Base-by-base conservation (phyloP, 345 rosid species). In the Arabis hirsuta region DNA sequence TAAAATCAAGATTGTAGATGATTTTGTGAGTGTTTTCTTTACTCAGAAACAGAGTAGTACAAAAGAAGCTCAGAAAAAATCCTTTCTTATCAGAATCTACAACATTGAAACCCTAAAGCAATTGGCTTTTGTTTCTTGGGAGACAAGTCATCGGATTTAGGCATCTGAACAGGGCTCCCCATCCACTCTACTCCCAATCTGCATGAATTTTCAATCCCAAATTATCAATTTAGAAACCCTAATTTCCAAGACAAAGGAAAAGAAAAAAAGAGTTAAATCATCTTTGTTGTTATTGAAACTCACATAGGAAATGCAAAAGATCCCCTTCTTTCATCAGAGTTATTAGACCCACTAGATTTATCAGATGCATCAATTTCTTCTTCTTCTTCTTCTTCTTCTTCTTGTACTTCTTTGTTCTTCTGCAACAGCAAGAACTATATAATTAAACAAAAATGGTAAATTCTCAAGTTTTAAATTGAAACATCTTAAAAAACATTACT, bases 261-360 rank as follows among this genome's bases (percentile, higher is more conserved):
- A 36, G 5, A 24, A 19, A 43, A 58, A 41, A 29, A 43, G 3
- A 0, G 0, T 11, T 9, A 27, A 27, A 55, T 22, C 36, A 0
- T 47, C 9, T 57, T 19, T 19, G 16, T 65, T 39, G 62, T 29
- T 13, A 27, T 20, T 55, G 46, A 7, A 66, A 69, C 90, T 82
- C 73, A 91, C 92, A 78, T 78, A 3, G 97, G 97, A 76, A 90
- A 88, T 27, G 92, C 84, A 69, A 90, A 90, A 0, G 97, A 90
- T 11, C 80, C 87, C 5, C 81, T 62, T 76, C 90, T 82, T 71
- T 81, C 79, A 14, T 85, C 85, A 4, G 94, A 90, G 44, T 69
- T 73, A 58, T 77, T 78, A 0, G 90, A 85, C 53, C 80, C 85
- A 20, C 82, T 83, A 8, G 88, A 84, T 67, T 74, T 81, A 4